These are phyloP conservation scores for Monilinia vaccinii-corymbosi DNA, from an alignment of 2,329 filamentous ascomycete genomes.

Conservation along the genomic window DNA sequence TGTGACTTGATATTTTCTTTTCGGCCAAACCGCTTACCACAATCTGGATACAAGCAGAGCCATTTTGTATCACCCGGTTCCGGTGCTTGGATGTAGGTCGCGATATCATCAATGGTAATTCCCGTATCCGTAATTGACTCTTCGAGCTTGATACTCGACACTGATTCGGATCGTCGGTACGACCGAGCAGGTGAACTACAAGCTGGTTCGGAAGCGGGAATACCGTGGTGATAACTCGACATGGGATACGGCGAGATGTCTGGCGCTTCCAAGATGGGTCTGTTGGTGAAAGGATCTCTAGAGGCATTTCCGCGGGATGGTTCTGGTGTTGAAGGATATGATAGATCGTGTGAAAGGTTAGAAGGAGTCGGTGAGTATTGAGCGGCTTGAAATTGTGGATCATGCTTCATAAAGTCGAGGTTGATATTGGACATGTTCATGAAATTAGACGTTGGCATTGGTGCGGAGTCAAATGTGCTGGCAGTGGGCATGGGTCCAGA, in stretches of 20 bases:
- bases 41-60: conserved; percentile 67
- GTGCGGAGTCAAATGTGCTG: conserved; percentile 40
- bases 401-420: conserved; percentile 35
- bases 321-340: conserved; percentile 43
- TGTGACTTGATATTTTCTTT: conserved; percentile 99
- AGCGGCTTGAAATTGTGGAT: conserved; percentile 16
- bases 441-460: conserved; percentile 49
- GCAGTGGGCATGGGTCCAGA: conserved; percentile 38
- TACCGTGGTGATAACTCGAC: conserved; percentile 11
- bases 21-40: conserved; percentile 84
- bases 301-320: conserved; percentile 39
- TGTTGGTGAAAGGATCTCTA: conserved; percentile 36
- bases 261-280: conserved; percentile 32
- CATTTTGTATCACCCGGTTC: conserved; percentile 69
- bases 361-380: conserved; percentile 24
- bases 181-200: conserved; percentile 19
- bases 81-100: conserved; percentile 63
- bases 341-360: conserved; percentile 37
- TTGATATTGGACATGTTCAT: conserved; percentile 41
- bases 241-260: conserved; percentile 17
- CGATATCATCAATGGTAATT: conserved; percentile 77
- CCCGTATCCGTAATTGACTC: conserved; percentile 68
- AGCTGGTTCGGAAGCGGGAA: conserved; percentile 13
- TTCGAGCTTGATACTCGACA: conserved; percentile 53
- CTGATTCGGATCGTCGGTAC: conserved; percentile 50